A percentile compares a stretch with the other conserved stretches of the same genome.
phyloP scores from a whole-genome alignment of 257 asterid genomes.

The Scutellaria minor region DNA sequence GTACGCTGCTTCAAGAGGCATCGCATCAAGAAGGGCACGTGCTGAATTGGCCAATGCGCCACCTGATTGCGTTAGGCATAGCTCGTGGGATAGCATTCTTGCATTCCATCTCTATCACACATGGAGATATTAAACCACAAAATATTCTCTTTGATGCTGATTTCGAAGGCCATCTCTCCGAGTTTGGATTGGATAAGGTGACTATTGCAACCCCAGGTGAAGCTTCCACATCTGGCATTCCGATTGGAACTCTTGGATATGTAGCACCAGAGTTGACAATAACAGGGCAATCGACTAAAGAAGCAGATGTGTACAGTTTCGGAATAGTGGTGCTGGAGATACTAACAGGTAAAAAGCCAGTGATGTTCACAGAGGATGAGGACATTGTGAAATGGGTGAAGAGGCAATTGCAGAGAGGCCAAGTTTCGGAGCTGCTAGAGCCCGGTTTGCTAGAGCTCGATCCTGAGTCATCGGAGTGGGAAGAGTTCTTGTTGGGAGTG shows the following conservation, averaged over 20 bases:
- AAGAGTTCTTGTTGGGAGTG: conserved; percentile 73
- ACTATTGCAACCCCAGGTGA: conserved; percentile 53
- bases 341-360: conserved; percentile 70
- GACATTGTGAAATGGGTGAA: conserved; percentile 90
- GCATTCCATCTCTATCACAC: conserved; percentile 59
- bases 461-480: conserved; percentile 87
- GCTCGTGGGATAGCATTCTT: conserved; percentile 78
- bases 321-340: conserved; percentile 80
- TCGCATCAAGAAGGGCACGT: conserved; percentile 91
- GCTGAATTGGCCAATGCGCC: conserved; percentile 93
- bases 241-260: conserved; percentile 72
- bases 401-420: conserved; percentile 76
- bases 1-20: conserved; percentile 81
- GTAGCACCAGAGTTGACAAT: conserved; percentile 65
- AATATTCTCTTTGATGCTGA: conserved; percentile 82
- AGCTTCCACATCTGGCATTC: conserved; percentile 64
- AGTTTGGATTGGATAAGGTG: conserved; percentile 71
- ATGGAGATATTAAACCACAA: conserved; percentile 81
- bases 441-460: conserved; percentile 81
- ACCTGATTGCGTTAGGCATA: conserved; percentile 78
- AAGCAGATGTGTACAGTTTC: conserved; percentile 72
- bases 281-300: conserved; percentile 61
- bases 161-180: conserved; percentile 81
- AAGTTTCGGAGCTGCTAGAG: conserved; percentile 67
- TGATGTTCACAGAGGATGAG: conserved; percentile 84